A percentile compares a stretch with the other conserved stretches of the same genome.
phyloP scores from a whole-genome alignment of 108 stramenopile genomes.

The Nitzschia putrida region DNA sequence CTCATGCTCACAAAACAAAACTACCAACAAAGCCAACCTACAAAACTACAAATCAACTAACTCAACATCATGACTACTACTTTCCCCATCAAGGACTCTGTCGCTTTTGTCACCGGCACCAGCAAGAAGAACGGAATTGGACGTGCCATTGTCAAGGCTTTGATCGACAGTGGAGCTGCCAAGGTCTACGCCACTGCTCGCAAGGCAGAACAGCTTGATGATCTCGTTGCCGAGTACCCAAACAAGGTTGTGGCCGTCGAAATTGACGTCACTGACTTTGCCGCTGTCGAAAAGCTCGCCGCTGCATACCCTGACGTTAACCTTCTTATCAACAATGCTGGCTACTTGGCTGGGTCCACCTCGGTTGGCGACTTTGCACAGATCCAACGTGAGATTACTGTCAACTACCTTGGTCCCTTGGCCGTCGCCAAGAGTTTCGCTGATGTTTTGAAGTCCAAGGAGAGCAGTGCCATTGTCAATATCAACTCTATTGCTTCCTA shows the following conservation, averaged over 20 bases:
- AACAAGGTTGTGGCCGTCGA: neutral
- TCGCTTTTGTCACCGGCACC: neutral
- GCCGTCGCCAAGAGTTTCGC: neutral
- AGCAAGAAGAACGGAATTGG: slow-evolving; percentile 1
- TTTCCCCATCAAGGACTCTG: neutral
- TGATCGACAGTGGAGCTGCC: neutral
- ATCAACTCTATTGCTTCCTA: neutral
- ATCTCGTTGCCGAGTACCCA: slow-evolving; percentile 1
- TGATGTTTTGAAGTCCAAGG: neutral
- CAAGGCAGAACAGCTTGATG: neutral
- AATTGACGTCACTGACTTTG: slow-evolving; percentile 1
- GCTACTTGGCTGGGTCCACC: neutral
- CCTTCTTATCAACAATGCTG: neutral
- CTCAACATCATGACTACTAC: neutral
- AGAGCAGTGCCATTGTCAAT: neutral
- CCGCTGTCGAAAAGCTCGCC: neutral
- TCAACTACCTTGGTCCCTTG: neutral
- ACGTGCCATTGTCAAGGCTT: neutral
- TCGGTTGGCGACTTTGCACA: neutral
- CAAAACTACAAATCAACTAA: too few species aligned
- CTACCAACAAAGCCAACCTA: too few species aligned
- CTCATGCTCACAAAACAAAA: too few species aligned
- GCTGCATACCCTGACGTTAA: neutral
- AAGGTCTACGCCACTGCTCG: slow-evolving; percentile 5
- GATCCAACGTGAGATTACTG: neutral